Evolutionary conservation across 2,329 filamentous ascomycete genomes (phyloP).

Genomic region (Colletotrichum spinosum): DNA sequence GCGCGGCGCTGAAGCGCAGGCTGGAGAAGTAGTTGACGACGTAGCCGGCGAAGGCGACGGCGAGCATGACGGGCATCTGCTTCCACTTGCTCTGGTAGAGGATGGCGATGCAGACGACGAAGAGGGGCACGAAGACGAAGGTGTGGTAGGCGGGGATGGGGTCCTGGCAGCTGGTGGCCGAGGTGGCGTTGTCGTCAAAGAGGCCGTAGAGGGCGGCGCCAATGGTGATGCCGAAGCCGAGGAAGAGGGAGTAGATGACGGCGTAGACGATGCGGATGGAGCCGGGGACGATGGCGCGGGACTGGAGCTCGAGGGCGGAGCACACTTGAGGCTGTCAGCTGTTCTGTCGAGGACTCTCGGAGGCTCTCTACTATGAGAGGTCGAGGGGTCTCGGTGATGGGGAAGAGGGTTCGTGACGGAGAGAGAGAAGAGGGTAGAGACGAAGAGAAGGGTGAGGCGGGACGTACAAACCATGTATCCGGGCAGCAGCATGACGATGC

Average conservation of each 20-base stretch:
- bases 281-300: conserved; percentile 75
- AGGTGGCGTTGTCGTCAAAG: conserved; percentile 65
- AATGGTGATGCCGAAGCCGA: conserved; percentile 79
- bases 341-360: conserved; percentile 33
- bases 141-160: conserved; percentile 58
- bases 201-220: conserved; percentile 73
- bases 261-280: conserved; percentile 81
- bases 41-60: conserved; percentile 80
- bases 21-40: conserved; percentile 80
- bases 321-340: conserved; percentile 53
- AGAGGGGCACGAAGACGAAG: conserved; percentile 80
- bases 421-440: neutral
- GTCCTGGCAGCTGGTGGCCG: conserved; percentile 53
- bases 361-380: conserved; percentile 7
- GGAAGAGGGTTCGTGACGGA: neutral
- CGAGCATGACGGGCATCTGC: conserved; percentile 81
- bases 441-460: no score
- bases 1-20: conserved; percentile 73
- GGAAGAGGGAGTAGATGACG: conserved; percentile 78
- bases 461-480: conserved; percentile 69
- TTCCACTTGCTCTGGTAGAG: conserved; percentile 87
- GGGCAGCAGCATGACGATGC: conserved; percentile 74
- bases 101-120: conserved; percentile 78
- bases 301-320: conserved; percentile 73
- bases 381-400: no score